A percentile compares a stretch with the other conserved stretches of the same genome.
These are phyloP conservation scores for Pythium chondricola DNA, from an alignment of 352 stramenopile genomes.

Conservation along the genomic window DNA sequence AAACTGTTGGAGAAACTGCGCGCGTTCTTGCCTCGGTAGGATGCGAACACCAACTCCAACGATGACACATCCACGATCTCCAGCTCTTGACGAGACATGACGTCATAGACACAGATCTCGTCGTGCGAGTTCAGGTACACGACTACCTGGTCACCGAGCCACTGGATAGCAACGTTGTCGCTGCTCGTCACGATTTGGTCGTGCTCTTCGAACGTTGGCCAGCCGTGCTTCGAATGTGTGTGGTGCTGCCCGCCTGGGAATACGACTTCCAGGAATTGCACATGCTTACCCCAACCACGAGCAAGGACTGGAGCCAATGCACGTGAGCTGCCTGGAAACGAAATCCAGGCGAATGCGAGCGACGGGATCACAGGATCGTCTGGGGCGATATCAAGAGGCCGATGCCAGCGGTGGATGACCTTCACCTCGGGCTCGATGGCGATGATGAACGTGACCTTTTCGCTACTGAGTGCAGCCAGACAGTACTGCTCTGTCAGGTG, in stretches of 20 bases:
- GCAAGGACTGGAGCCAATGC: conserved; percentile 88
- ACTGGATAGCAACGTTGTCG: conserved; percentile 92
- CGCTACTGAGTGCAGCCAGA: conserved; percentile 73
- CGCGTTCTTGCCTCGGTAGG: conserved; percentile 79
- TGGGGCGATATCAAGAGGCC: conserved; percentile 61
- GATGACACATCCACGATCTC: conserved; percentile 93
- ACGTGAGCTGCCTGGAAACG: conserved; percentile 75
- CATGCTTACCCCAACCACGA: conserved; percentile 89
- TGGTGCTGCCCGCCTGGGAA: conserved; percentile 71
- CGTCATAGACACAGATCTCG: conserved; percentile 95
- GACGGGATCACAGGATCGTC: conserved; percentile 87
- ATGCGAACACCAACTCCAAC: conserved; percentile 92
- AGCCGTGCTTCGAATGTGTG: conserved; percentile 80
- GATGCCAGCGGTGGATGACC: conserved; percentile 92
- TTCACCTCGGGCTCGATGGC: conserved; percentile 93
- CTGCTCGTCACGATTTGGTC: conserved; percentile 87
- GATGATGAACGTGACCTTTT: conserved; percentile 95
- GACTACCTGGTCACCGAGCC: conserved; percentile 93
- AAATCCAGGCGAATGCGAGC: conserved; percentile 93
- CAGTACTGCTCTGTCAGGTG: conserved; percentile 84
- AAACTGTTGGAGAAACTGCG: conserved; percentile 86
- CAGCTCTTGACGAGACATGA: conserved; percentile 92
- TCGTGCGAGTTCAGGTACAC: conserved; percentile 94
- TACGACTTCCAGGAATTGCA: conserved; percentile 91
- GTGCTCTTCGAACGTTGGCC: conserved; percentile 92